phyloP scores from a whole-genome alignment of 768 basidiomycete genomes.

The Mycena epipterygia region DNA sequence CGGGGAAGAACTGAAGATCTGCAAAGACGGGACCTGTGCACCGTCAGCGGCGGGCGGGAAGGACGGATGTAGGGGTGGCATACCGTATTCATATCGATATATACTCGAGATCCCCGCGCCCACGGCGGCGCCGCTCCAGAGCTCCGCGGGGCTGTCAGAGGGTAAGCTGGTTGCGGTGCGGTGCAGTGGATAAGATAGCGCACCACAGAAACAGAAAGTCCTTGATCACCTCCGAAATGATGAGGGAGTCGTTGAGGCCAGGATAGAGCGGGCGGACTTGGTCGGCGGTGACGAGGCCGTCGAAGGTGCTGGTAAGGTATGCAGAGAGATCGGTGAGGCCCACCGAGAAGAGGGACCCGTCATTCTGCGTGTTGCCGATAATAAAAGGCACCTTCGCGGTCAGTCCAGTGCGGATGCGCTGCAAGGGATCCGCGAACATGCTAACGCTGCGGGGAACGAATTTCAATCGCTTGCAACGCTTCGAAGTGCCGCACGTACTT shows the following conservation, averaged over 20 bases:
- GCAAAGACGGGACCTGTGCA: constrained; percentile 25
- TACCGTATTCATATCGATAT: not conserved
- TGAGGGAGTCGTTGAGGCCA: constrained; percentile 34
- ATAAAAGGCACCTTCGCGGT: constrained; percentile 36
- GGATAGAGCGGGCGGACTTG: constrained; percentile 38
- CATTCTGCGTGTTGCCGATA: constrained; percentile 37
- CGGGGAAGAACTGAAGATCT: constrained; percentile 40
- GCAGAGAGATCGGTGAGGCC: constrained; percentile 28
- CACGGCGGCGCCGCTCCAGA: not conserved
- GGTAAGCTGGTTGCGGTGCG: too few species aligned
- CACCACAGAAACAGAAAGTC: constrained; percentile 34
- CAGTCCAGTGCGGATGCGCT: constrained; percentile 31
- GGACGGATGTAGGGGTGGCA: not conserved
- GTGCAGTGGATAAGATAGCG: not conserved
- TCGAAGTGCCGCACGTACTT: constrained; percentile 11
- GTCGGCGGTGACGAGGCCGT: constrained; percentile 1
- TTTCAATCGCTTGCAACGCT: not conserved
- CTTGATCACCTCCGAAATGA: constrained; percentile 32
- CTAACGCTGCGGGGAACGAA: constrained; percentile 9
- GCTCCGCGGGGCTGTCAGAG: not conserved
- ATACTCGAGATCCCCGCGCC: not conserved
- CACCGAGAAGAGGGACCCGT: constrained; percentile 34
- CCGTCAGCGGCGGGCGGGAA: too few species aligned
- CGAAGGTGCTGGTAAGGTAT: constrained; percentile 24
- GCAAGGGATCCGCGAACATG: constrained; percentile 30